Percentiles rank a stretch among this genome's conserved stretches.
phyloP scores from a whole-genome alignment of 805 yeast genomes.

The Candida takata region DNA sequence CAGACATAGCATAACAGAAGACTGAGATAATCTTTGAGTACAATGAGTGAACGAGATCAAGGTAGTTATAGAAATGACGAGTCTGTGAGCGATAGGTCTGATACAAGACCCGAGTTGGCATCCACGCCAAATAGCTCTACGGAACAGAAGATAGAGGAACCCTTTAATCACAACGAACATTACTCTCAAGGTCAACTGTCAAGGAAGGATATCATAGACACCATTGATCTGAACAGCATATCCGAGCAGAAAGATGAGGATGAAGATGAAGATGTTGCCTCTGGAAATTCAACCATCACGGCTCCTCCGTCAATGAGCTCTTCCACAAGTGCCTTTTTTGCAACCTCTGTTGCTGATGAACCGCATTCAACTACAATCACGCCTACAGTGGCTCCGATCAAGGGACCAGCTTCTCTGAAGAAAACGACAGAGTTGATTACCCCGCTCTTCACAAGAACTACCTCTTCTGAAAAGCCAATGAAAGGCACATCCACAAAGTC shows the following conservation, averaged over 20 bases:
- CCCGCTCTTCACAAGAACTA: constrained; percentile 21
- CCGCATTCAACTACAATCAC: constrained; percentile 1
- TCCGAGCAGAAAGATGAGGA: not conserved
- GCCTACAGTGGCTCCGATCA: constrained; percentile 2
- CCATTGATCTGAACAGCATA: not conserved
- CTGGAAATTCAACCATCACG: constrained; percentile 2
- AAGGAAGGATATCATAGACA: not conserved
- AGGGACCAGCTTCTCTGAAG: constrained; percentile 1
- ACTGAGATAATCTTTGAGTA: too few relatives aligned
- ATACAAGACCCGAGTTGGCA: too few relatives aligned
- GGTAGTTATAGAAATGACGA: too few relatives aligned
- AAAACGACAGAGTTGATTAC: constrained; percentile 21
- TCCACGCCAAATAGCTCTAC: too few relatives aligned
- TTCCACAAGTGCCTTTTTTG: not conserved
- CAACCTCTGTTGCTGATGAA: not conserved
- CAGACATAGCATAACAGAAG: too few relatives aligned
- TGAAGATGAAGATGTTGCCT: not conserved
- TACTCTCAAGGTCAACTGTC: not conserved
- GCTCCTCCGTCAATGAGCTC: constrained; percentile 1
- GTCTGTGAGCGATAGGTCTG: too few relatives aligned
- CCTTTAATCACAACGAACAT: too few relatives aligned
- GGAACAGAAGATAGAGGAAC: too few relatives aligned
- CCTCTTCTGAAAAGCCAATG: constrained; percentile 18
- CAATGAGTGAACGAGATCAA: too few relatives aligned
- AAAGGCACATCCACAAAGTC: constrained; percentile 20